A percentile compares a stretch with the other conserved stretches of the same genome.
phyloP scores from a whole-genome alignment of 2,329 filamentous ascomycete genomes.

The Pseudogymnoascus sp. region DNA sequence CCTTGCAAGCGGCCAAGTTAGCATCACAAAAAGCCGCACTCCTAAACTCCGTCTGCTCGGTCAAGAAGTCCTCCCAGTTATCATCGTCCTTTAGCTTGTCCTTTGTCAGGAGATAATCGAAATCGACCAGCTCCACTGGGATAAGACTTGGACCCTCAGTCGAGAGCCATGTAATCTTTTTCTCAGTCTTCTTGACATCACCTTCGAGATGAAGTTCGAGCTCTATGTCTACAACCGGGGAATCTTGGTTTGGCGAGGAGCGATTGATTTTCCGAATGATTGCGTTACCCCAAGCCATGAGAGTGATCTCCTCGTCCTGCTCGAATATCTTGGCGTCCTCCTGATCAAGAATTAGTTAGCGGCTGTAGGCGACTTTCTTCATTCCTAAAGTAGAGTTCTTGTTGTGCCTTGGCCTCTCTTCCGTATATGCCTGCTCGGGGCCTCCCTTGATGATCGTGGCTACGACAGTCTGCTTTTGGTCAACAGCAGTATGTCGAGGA shows the following conservation, averaged over 20 bases:
- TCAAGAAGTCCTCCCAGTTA: conserved; percentile 70
- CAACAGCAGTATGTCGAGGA: conserved; percentile 62
- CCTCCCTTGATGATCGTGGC: conserved; percentile 59
- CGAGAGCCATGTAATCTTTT: conserved; percentile 91
- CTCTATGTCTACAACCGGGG: conserved; percentile 59
- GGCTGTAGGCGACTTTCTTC: conserved; percentile 77
- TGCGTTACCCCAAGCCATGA: conserved; percentile 95
- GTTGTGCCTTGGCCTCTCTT: conserved; percentile 76
- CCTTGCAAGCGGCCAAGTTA: conserved; percentile 69
- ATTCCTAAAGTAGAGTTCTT: conserved; percentile 80
- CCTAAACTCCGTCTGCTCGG: conserved; percentile 63
- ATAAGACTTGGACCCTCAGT: conserved; percentile 65
- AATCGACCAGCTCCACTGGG: conserved; percentile 80
- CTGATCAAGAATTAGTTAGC: conserved; percentile 73
- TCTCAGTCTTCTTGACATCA: conserved; percentile 89
- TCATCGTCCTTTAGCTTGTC: conserved; percentile 84
- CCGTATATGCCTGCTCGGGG: conserved; percentile 51
- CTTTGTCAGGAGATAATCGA: conserved; percentile 88
- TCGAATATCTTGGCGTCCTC: conserved; percentile 75
- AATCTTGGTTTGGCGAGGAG: conserved; percentile 21
- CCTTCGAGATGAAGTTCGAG: conserved; percentile 82
- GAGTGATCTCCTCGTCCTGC: conserved; percentile 80
- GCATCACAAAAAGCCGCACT: conserved; percentile 71
- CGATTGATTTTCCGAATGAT: conserved; percentile 61
- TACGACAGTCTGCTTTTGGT: conserved; percentile 61